These are phyloP conservation scores for Noccaea caerulescens DNA, from an alignment of 345 rosid species.

Conservation along the genomic window DNA sequence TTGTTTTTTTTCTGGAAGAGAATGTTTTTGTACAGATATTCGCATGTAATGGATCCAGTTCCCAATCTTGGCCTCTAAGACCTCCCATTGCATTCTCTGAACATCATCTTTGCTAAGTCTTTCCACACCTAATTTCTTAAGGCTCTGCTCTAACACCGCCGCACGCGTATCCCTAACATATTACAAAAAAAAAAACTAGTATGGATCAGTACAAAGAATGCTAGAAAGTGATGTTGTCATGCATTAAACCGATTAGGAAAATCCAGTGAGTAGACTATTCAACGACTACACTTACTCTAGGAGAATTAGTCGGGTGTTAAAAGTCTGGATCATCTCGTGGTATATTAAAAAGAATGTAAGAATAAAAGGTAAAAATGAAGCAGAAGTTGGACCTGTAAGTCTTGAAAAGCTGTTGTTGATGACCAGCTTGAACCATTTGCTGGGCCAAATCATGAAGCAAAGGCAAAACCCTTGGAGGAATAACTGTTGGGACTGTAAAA, in stretches of 20 bases:
- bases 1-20: constrained; percentile 8
- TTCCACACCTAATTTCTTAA: constrained; percentile 87
- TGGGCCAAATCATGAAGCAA: constrained; percentile 77
- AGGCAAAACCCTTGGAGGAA: constrained; percentile 86
- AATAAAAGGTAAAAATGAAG: neutral
- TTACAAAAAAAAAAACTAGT: neutral
- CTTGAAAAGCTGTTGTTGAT: constrained; percentile 84
- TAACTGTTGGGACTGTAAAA: constrained; percentile 75
- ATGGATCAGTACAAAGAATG: neutral
- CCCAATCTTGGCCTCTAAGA: constrained; percentile 94
- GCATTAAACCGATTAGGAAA: too few relatives aligned
- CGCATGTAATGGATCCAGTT: constrained; percentile 98
- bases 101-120: constrained; percentile 95
- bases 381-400: constrained; percentile 63
- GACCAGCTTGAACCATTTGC: constrained; percentile 91
- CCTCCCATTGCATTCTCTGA: constrained; percentile 99
- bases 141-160: constrained; percentile 87
- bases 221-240: neutral
- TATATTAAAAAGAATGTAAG: neutral
- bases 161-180: constrained; percentile 79
- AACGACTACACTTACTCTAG: too few relatives aligned
- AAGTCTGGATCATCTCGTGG: too few relatives aligned
- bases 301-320: too few relatives aligned
- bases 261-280: too few relatives aligned
- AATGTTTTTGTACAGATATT: constrained; percentile 64